A percentile compares a stretch with the other conserved stretches of the same genome.
These are phyloP conservation scores for Aspergillus sp. DNA, from an alignment of 2,329 filamentous ascomycete genomes.

Conservation along the genomic window DNA sequence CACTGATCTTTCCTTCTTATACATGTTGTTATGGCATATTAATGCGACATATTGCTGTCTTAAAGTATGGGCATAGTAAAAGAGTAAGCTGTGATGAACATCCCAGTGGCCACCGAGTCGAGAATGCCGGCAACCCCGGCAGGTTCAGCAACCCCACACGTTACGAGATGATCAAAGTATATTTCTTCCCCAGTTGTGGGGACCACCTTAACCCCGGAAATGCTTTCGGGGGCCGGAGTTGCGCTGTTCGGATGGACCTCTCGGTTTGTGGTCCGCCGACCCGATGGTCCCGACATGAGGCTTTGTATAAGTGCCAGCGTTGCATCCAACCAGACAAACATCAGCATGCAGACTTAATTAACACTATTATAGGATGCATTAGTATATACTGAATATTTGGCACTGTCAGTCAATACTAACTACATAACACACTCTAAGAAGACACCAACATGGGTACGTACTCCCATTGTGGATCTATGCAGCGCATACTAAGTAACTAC, in stretches of 20 bases:
- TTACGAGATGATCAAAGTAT: too few species aligned
- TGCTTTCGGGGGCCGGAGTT: not conserved
- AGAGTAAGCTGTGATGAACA: too few species aligned
- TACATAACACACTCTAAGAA: too few species aligned
- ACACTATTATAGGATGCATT: too few species aligned
- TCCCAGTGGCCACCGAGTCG: too few species aligned
- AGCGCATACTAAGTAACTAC: not conserved
- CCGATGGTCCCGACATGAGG: not conserved
- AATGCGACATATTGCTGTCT: too few species aligned
- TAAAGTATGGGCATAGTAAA: too few species aligned
- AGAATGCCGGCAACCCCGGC: too few species aligned
- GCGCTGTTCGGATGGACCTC: not conserved
- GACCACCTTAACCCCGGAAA: not conserved
- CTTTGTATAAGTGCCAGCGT: not conserved
- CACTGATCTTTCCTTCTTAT: not conserved
- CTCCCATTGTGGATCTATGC: not conserved
- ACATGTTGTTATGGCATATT: not conserved
- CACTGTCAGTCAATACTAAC: too few species aligned
- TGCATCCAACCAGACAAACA: not conserved
- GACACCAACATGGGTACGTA: not conserved
- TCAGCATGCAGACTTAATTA: too few species aligned
- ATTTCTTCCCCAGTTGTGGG: not conserved
- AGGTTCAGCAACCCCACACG: too few species aligned
- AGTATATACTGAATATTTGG: too few species aligned
- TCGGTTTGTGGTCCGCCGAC: constrained; percentile 1